Conservation (phyloP, 441 rosid species). For the Gossypium schwendimanii region DNA sequence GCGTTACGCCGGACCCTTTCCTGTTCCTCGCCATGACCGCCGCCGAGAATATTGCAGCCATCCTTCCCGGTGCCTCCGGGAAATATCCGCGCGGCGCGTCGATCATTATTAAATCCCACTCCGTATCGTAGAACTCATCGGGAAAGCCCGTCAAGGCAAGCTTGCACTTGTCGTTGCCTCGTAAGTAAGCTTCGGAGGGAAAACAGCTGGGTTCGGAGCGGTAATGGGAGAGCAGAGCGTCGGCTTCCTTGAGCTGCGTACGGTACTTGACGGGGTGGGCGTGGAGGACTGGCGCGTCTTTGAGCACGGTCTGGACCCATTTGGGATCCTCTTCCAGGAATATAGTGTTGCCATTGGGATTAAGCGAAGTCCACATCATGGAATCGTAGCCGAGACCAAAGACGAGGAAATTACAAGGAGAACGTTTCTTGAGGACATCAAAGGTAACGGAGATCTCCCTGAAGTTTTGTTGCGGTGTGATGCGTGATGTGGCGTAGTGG, state of each 20-base stretch:
- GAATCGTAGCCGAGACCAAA: constrained; percentile 85
- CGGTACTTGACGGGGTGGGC: constrained; percentile 61
- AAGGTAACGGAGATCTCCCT: background rate
- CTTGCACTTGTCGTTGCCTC: constrained; percentile 18
- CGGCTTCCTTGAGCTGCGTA: constrained; percentile 59
- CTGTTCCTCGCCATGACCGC: background rate
- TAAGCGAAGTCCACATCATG: constrained; percentile 78
- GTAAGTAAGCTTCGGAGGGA: constrained; percentile 35
- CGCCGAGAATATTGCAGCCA: constrained; percentile 2
- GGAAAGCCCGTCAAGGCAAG: background rate
- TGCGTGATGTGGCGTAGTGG: background rate
- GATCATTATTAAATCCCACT: background rate
- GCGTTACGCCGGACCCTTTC: background rate
- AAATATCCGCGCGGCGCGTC: constrained; percentile 1
- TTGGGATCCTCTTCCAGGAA: constrained; percentile 31
- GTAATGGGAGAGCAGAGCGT: constrained; percentile 40
- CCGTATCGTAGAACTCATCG: constrained; percentile 1
- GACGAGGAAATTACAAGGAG: constrained; percentile 78
- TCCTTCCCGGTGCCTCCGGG: background rate
- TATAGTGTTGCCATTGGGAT: constrained; percentile 60
- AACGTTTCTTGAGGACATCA: constrained; percentile 40
- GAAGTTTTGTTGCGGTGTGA: background rate
- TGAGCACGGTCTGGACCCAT: constrained; percentile 57
- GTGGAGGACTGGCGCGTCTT: constrained; percentile 41
- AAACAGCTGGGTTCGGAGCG: constrained; percentile 42